Evolutionary conservation across 2,329 filamentous ascomycete species (phyloP), one percentile per base, ranked within the genome.

Genomic region (Ceratocystis alfenasii): DNA sequence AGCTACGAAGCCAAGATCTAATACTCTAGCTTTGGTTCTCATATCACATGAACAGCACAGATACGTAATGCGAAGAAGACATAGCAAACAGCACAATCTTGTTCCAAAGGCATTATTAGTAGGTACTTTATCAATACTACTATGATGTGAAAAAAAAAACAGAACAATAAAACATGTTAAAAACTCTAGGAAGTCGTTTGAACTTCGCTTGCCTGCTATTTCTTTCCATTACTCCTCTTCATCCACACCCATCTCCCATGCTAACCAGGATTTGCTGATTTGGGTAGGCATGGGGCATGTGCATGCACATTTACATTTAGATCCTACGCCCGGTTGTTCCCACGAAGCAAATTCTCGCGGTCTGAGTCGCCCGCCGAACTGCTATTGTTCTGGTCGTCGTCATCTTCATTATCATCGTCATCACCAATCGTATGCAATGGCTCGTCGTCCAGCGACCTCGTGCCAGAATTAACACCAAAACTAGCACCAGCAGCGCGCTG

Each of bases 361-460:
- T 74, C 74, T 1, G 74, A 74, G 57, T 75, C 76, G 22, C 65
- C 60, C 3, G 78, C 75, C 5, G 77, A 75, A 12, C 75, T 75
- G 65, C 74, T 78, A 64, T 78, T 78, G 12, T 78, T 80, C 3
- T 80, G 76, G 17, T 78, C 78, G 28, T 57, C 53, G 10, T 57
- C 53, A 7, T 41, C 36, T 41, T 41, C 36, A 6, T 48, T 20
- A 7, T 73, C 71, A 1, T 75, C 73, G 45, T 64, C 64, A 36
- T 72, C 72, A 30, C 71, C 66, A 57, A 67, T 63, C 41, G 63
- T 59, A 25, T 67, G 66, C 28, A 67, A 61, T 28, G 46, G 62
- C 57, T 64, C 63, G 22, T 67, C 66, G 7, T 46, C 36, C 36
- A 65, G 44, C 44, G 41, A 30, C 15, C 63, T 53, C 22, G 62